These are phyloP conservation scores for Ballota nigra DNA, from an alignment of 257 asterid genomes.

Conservation along the genomic window DNA sequence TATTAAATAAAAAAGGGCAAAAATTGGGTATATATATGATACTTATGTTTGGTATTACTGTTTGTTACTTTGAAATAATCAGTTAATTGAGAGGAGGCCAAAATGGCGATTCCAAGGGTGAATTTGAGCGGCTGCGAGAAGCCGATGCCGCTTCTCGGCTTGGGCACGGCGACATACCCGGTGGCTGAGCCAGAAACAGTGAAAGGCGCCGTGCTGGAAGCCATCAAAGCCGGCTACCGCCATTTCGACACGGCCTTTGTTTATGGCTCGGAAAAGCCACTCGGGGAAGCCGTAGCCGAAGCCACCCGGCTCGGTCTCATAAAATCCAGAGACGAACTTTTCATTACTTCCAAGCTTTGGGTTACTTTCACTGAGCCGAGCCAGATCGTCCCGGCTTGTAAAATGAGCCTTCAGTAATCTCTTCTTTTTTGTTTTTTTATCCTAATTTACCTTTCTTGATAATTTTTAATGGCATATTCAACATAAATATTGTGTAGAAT, in stretches of 20 bases:
- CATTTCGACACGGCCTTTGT: conserved; percentile 65
- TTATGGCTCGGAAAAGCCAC: conserved; percentile 53
- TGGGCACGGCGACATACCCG: conserved; percentile 48
- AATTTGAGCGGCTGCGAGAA: conserved; percentile 30
- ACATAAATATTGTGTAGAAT: no score
- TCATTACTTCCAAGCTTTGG: conserved; percentile 69
- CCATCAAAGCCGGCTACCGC: conserved; percentile 58
- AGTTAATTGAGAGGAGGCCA: not conserved
- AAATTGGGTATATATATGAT: not conserved
- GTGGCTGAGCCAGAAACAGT: conserved; percentile 24
- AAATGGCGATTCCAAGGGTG: conserved; percentile 36
- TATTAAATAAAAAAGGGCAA: no score
- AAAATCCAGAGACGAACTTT: conserved; percentile 51
- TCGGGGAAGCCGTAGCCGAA: conserved; percentile 51
- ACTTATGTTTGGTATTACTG: not conserved
- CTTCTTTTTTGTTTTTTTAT: no score
- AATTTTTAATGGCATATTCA: no score
- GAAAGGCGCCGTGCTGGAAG: conserved; percentile 46
- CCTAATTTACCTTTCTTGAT: no score
- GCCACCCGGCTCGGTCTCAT: conserved; percentile 49
- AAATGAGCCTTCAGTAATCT: conserved; percentile 50
- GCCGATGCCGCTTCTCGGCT: conserved; percentile 46
- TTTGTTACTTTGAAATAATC: not conserved
- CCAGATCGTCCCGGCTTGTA: conserved; percentile 52
- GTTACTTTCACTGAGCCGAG: conserved; percentile 40